Conservation (phyloP, 2,329 filamentous ascomycete species). For the Sporothrix humicola region DNA sequence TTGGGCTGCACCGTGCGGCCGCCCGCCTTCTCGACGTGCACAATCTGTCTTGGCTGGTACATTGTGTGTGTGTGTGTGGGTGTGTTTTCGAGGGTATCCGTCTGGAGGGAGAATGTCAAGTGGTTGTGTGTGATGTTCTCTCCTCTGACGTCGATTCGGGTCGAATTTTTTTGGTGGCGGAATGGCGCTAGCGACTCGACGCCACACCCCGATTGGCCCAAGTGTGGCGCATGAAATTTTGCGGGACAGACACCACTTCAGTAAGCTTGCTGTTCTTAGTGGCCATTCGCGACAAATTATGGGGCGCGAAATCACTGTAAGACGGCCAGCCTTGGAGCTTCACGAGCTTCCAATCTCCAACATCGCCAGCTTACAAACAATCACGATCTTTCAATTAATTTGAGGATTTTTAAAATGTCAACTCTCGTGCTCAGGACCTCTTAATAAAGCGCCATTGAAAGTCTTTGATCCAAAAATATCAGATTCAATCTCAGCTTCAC, state of each 20-base stretch:
- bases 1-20: conserved; percentile 52
- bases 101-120: background rate
- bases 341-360: background rate
- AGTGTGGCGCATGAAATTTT: conserved; percentile 5
- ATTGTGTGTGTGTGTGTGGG: conserved; percentile 49
- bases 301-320: background rate
- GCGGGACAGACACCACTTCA: background rate
- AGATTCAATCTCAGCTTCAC: no score
- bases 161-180: conserved; percentile 31
- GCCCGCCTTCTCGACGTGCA: conserved; percentile 56
- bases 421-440: background rate
- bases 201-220: background rate
- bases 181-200: background rate
- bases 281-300: background rate
- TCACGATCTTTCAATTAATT: background rate
- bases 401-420: background rate
- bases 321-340: no score
- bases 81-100: background rate
- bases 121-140: conserved; percentile 17
- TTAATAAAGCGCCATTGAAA: no score
- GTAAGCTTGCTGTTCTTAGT: background rate
- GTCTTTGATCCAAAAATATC: no score
- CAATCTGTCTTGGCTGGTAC: conserved; percentile 61
- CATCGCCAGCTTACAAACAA: background rate
- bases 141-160: conserved; percentile 15